Base-by-base conservation (phyloP, 1,284 basidiomycete species). In the Caloboletus inedulis region DNA sequence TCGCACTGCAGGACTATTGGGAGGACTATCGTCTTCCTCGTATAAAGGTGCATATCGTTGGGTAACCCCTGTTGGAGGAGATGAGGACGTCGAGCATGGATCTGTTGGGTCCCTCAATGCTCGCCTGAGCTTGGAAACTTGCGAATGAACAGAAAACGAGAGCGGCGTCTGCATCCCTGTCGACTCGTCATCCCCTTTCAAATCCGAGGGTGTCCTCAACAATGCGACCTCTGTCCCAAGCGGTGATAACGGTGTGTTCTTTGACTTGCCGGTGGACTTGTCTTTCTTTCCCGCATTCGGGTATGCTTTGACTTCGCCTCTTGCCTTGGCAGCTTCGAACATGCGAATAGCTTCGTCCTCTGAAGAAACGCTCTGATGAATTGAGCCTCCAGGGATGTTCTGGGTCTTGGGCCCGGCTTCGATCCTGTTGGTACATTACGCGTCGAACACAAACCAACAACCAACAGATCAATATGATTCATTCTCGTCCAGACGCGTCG, bases 281-380 rank as follows among this genome's bases (percentile, higher is more conserved):
- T 37, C 31, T 39, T 33, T 41, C 13, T 39, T 49, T 7, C 34
- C 42, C 19, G 13, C 19, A 19, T 49, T 30, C 39, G 55, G 48
- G 41, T 62, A 48, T 33, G 61, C 61, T 39, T 14, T 53, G 45
- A 68, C 41, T 40, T 59, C 48, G 53, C 72, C 52, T 55, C 62
- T 48, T 42, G 52, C 44, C 16, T 27, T 35, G 27, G 71, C 74
- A n/a, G 63, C 66, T 18, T 68, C 54, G 61, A 75, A 83, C n/a
- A 62, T 70, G 8, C 57, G 59, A 25, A 47, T 27, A 1, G 81
- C 82, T 53, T 79, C 74, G n/a, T 63, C 69, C 51, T 69, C 57
- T 3, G 74, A 71, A 4, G 47, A 21, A 59, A 75, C 83, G 30
- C 76, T 71, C 49, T 80, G 70, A 52, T 71, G 61, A 3, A 75